Conservation (phyloP, 1,284 basidiomycete species). For the Cryptococcus sp. region DNA sequence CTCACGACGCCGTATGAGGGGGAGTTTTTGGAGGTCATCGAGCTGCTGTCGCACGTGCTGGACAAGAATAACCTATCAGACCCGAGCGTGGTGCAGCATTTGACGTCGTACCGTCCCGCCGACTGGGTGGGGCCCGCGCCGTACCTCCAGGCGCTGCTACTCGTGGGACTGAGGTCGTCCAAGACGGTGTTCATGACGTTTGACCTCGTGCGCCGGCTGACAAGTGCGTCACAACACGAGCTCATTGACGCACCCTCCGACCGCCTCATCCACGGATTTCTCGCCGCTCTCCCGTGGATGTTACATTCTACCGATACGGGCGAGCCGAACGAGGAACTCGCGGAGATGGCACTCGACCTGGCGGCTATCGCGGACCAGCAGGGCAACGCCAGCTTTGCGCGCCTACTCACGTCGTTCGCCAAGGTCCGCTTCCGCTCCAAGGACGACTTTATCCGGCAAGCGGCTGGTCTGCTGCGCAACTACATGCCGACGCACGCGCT, state of each 20-base stretch:
- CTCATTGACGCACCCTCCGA: conserved; percentile 70
- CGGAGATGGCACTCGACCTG: conserved; percentile 72
- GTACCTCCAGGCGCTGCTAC: conserved; percentile 68
- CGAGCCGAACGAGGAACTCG: conserved; percentile 60
- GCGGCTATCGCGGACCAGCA: conserved; percentile 68
- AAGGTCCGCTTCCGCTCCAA: conserved; percentile 84
- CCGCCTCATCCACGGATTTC: conserved; percentile 78
- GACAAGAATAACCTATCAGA: conserved; percentile 71
- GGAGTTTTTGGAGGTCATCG: conserved; percentile 71
- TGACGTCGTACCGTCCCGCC: conserved; percentile 65
- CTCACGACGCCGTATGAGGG: conserved; percentile 76
- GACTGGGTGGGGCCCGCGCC: conserved; percentile 66
- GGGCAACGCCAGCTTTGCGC: conserved; percentile 68
- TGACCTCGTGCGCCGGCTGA: conserved; percentile 63
- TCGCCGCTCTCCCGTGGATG: conserved; percentile 83
- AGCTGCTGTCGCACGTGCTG: conserved; percentile 68
- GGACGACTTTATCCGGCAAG: conserved; percentile 91
- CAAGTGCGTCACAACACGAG: conserved; percentile 61
- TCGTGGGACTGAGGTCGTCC: conserved; percentile 78
- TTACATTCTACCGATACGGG: conserved; percentile 71
- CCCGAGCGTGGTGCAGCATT: conserved; percentile 58
- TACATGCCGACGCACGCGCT: conserved; percentile 62
- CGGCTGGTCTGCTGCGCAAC: conserved; percentile 76
- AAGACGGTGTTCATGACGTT: conserved; percentile 67
- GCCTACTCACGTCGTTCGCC: conserved; percentile 84